These are phyloP conservation scores for Crithidia expoeki DNA, from an alignment of 208 protist genomes.

Conservation along the genomic window DNA sequence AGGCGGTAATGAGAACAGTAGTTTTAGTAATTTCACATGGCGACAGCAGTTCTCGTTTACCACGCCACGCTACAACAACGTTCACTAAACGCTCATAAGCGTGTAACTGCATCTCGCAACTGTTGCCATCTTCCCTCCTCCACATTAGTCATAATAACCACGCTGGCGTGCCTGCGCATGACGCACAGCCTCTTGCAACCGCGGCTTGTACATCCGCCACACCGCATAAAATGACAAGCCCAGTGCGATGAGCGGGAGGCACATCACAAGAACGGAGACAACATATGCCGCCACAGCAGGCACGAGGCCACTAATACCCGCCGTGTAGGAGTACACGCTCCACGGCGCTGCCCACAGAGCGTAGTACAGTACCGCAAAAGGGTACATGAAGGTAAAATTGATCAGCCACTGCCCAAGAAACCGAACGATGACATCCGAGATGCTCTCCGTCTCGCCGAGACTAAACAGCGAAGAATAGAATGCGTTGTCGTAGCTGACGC, in stretches of 20 bases:
- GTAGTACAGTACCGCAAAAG: constrained; percentile 86
- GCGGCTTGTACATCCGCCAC: constrained; percentile 35
- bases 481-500: constrained; percentile 82
- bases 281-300: constrained; percentile 63
- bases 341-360: constrained; percentile 76
- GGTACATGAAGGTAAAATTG: constrained; percentile 80
- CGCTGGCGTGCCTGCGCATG: constrained; percentile 32
- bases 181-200: constrained; percentile 31
- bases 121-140: background rate
- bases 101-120: background rate
- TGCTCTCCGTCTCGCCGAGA: constrained; percentile 63
- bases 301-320: constrained; percentile 61
- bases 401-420: constrained; percentile 86
- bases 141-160: constrained; percentile 12
- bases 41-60: too few species aligned
- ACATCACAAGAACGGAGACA: constrained; percentile 63
- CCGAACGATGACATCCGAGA: constrained; percentile 80
- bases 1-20: too few species aligned
- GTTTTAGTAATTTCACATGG: too few species aligned
- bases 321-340: constrained; percentile 80
- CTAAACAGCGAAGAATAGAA: constrained; percentile 82
- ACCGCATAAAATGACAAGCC: constrained; percentile 44
- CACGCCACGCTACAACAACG: too few species aligned
- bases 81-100: too few species aligned
- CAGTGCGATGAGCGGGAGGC: constrained; percentile 63